Evolutionary conservation across 495 filamentous ascomycete species (phyloP).

Genomic region (Corynascus novoguineensis): DNA sequence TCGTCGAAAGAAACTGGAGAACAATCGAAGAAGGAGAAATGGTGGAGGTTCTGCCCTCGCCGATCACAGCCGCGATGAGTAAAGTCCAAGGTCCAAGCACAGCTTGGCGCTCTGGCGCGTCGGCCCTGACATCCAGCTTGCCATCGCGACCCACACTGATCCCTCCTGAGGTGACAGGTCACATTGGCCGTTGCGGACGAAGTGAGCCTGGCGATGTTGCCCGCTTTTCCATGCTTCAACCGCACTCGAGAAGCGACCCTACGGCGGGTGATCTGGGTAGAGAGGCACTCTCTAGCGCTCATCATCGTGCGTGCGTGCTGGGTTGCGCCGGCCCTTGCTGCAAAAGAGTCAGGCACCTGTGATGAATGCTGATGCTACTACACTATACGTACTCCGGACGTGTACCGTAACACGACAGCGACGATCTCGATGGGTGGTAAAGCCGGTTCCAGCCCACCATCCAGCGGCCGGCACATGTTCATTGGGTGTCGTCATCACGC

Average conservation of each 20-base stretch:
- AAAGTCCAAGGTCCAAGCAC: constrained; percentile 1
- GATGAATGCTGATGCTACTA: constrained; percentile 8
- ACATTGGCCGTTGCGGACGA: constrained; percentile 9
- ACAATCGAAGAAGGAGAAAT: background rate
- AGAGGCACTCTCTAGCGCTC: background rate
- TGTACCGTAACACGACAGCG: background rate
- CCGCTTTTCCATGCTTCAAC: constrained; percentile 11
- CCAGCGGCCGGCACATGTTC: background rate
- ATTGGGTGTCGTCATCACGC: constrained; percentile 1
- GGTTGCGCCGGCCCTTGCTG: too few species aligned
- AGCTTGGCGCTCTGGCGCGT: constrained; percentile 17
- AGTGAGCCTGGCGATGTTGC: background rate
- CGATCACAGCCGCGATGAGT: constrained; percentile 5
- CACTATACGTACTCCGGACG: too few species aligned
- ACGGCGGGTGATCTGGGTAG: constrained; percentile 7
- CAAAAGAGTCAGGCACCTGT: background rate
- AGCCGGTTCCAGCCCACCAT: constrained; percentile 2
- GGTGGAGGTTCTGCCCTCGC: background rate
- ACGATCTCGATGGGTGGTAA: background rate
- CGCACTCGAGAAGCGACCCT: background rate
- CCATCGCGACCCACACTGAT: background rate
- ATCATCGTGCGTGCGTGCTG: too few species aligned
- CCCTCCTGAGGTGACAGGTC: constrained; percentile 1
- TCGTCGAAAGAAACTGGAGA: background rate
- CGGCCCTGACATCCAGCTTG: constrained; percentile 20